These are phyloP conservation scores for Phytomonas francai DNA, from an alignment of 208 protist genomes.

Conservation along the genomic window DNA sequence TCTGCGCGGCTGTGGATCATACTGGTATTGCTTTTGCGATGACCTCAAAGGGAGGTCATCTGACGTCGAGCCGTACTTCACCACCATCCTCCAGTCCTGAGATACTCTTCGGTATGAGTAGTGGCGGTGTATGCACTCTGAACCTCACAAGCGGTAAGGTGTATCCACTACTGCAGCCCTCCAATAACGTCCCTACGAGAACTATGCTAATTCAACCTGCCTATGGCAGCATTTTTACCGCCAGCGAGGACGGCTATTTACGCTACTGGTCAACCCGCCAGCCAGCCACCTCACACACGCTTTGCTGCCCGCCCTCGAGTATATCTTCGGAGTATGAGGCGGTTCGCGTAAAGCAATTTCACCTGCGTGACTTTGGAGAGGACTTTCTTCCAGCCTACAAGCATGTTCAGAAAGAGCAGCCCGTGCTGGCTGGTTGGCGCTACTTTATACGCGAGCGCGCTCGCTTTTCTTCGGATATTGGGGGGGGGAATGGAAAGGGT, in stretches of 20 bases:
- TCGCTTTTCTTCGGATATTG: slow-evolving; percentile 6
- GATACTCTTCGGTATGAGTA: slow-evolving; percentile 37
- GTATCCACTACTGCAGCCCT: slow-evolving; percentile 9
- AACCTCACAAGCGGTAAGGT: slow-evolving; percentile 1
- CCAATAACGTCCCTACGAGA: slow-evolving; percentile 16
- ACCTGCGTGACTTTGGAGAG: not conserved
- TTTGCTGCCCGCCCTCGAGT: slow-evolving; percentile 24
- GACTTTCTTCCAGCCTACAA: not conserved
- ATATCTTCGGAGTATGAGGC: not conserved
- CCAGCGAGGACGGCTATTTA: slow-evolving; percentile 55
- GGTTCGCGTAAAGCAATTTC: not conserved
- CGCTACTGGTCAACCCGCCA: slow-evolving; percentile 35
- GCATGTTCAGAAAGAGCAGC: not conserved
- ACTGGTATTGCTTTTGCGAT: not conserved
- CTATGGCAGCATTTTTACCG: slow-evolving; percentile 43
- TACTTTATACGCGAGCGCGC: not conserved
- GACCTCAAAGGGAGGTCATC: too few relatives aligned
- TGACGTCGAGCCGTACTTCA: too few relatives aligned
- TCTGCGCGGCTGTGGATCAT: slow-evolving; percentile 22
- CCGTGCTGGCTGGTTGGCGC: not conserved
- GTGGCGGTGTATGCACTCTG: slow-evolving; percentile 4
- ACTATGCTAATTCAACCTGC: slow-evolving; percentile 36
- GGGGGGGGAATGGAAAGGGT: not conserved
- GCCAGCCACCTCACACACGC: slow-evolving; percentile 27
- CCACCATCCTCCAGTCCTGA: too few relatives aligned